Conservation (phyloP, 352 stramenopile genomes). For the Globisporangium paroecandrum region DNA sequence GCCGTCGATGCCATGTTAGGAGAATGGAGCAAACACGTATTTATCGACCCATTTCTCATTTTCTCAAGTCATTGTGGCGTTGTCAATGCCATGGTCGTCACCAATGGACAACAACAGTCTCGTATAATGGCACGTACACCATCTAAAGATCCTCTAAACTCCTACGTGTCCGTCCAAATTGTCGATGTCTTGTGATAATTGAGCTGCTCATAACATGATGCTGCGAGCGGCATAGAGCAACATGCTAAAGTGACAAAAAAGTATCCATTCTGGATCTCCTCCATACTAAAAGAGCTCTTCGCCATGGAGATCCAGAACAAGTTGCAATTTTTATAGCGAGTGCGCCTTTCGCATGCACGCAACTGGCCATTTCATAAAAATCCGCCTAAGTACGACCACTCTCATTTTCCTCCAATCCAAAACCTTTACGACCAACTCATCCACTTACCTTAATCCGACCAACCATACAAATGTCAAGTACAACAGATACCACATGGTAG, state of each 20-base stretch:
- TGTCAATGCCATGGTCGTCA: not conserved
- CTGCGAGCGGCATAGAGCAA: not conserved
- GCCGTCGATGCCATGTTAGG: not conserved
- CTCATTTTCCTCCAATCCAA: slow-evolving; percentile 5
- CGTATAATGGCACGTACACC: not conserved
- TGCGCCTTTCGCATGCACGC: slow-evolving; percentile 6
- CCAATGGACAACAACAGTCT: not conserved
- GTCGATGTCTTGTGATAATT: not conserved
- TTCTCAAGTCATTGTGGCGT: not conserved
- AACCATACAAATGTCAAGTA: not conserved
- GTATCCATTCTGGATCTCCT: slow-evolving; percentile 1
- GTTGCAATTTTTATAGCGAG: not conserved
- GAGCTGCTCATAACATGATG: not conserved
- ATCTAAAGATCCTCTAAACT: not conserved
- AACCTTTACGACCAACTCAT: slow-evolving; percentile 14
- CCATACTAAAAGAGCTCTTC: not conserved
- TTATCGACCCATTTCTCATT: slow-evolving; percentile 9
- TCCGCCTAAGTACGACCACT: not conserved
- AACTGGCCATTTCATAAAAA: slow-evolving; percentile 5
- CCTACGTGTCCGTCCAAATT: not conserved
- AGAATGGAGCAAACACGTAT: slow-evolving; percentile 11
- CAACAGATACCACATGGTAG: not conserved
- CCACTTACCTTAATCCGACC: not conserved
- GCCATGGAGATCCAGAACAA: slow-evolving; percentile 6
- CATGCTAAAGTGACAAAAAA: not conserved